These are phyloP conservation scores for Secale cereale DNA, from an alignment of 176 grass and related monocot genomes.

Conservation along the genomic window DNA sequence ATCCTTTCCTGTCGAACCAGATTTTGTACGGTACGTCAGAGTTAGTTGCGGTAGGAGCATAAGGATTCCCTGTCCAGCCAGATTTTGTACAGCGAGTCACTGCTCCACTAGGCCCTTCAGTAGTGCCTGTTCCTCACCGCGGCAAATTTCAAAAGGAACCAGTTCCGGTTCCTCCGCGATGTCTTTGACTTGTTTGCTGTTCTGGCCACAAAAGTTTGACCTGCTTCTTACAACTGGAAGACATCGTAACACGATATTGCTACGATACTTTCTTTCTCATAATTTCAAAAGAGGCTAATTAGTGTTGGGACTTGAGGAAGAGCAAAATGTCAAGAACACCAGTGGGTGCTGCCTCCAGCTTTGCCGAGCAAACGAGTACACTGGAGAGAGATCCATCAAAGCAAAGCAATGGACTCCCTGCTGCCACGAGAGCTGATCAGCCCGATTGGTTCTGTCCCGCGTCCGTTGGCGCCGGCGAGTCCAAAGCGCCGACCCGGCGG, in stretches of 20 bases:
- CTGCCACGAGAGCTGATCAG: background rate
- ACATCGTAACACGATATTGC: background rate
- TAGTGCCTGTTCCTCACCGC: background rate
- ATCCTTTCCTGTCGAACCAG: no score
- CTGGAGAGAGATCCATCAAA: background rate
- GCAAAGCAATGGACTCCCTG: background rate
- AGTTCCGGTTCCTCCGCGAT: background rate
- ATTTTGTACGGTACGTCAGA: background rate
- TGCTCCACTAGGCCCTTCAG: background rate
- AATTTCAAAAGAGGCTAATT: background rate
- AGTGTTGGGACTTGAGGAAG: background rate
- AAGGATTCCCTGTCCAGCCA: background rate
- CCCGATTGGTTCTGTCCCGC: background rate
- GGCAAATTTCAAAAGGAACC: background rate
- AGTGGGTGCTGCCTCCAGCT: background rate
- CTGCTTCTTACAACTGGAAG: background rate
- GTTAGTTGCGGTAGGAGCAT: background rate
- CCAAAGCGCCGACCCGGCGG: background rate
- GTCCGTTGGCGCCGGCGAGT: background rate
- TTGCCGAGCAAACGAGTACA: background rate
- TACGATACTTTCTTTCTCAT: background rate
- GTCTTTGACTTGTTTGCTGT: background rate
- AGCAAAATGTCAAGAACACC: background rate
- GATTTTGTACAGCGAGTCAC: background rate
- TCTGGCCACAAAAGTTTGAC: background rate